Evolutionary conservation across 140 eudicot species (phyloP), one percentile per base, ranked within the genome.

Genomic region (Bidens hawaiensis): DNA sequence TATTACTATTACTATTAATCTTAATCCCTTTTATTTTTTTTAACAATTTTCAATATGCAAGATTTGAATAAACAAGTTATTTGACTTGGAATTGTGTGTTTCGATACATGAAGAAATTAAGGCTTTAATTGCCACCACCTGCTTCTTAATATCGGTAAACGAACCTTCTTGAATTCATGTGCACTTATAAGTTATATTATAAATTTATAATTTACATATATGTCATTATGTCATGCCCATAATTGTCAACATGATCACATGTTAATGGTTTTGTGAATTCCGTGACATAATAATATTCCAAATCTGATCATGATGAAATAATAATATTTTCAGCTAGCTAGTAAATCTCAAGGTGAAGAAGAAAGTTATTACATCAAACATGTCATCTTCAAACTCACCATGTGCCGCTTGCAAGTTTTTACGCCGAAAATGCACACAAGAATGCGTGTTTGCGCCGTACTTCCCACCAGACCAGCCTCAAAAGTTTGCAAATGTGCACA

Each of bases 401-500:
- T 89, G 97, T 41, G 97, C 97, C 0, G 97, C 97, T 11, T 89
- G 97, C 89, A 89, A 86, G 76, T 79, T 80, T 31, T 71, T 78
- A 33, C 76, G 97, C 1, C 80, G 95, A 16, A 89, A 86, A 53
- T 89, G 97, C 83, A 83, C 87, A 1, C 85, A 65, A 31, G 97
- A 89, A 41, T 89, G 97, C 43, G 87, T 83, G 13, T 89, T 85
- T 17, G 97, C 95, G 0, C 95, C 93, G 0, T 81, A 89, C 57
- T 89, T 89, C 52, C 93, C 87, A 6, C 89, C 89, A 1, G 97
- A 89, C 43, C 85, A 86, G 19, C 97, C 95, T 9, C 83, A 81
- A 25, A 80, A 81, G 22, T 88, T 88, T 28, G 53, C 85, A 17
- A 82, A 82, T 52, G 88, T 88, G 5, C 96, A 89, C 73, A 89